A percentile compares a stretch with the other conserved stretches of the same genome.
phyloP scores from a whole-genome alignment of 805 yeast genomes.

The Wickerhamomyces hampshirensis region DNA sequence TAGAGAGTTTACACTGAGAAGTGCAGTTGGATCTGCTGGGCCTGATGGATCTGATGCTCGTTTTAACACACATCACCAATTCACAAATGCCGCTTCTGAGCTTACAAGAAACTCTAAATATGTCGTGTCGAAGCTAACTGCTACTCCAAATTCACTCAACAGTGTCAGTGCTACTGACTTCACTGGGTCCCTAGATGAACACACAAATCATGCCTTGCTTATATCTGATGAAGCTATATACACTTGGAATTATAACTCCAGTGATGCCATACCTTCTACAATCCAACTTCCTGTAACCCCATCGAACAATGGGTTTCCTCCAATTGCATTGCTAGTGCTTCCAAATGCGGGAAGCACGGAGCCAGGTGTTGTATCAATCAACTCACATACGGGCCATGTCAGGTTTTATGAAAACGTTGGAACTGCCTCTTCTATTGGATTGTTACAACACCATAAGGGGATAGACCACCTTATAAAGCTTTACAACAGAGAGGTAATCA shows the following conservation, averaged over 20 bases:
- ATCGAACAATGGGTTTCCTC: conserved; percentile 29
- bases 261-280: conserved; percentile 54
- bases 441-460: conserved; percentile 39
- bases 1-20: background rate
- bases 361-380: conserved; percentile 71
- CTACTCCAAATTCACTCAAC: conserved; percentile 37
- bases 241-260: conserved; percentile 66
- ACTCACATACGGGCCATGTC: conserved; percentile 52
- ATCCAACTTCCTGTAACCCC: conserved; percentile 40
- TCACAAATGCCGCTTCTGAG: conserved; percentile 33
- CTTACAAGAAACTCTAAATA: conserved; percentile 56
- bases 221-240: conserved; percentile 40
- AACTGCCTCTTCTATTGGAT: conserved; percentile 61
- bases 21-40: no score
- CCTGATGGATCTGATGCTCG: conserved; percentile 4
- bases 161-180: conserved; percentile 3
- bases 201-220: conserved; percentile 25
- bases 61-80: conserved; percentile 14
- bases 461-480: conserved; percentile 37
- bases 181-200: conserved; percentile 27
- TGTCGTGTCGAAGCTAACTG: conserved; percentile 51
- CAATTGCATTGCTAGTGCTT: conserved; percentile 53
- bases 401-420: conserved; percentile 73
- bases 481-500: conserved; percentile 49
- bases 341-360: conserved; percentile 48